These are phyloP conservation scores for Zhuliangozyma parablackwelliae DNA, from an alignment of 1,139 yeast genomes.

Conservation along the genomic window DNA sequence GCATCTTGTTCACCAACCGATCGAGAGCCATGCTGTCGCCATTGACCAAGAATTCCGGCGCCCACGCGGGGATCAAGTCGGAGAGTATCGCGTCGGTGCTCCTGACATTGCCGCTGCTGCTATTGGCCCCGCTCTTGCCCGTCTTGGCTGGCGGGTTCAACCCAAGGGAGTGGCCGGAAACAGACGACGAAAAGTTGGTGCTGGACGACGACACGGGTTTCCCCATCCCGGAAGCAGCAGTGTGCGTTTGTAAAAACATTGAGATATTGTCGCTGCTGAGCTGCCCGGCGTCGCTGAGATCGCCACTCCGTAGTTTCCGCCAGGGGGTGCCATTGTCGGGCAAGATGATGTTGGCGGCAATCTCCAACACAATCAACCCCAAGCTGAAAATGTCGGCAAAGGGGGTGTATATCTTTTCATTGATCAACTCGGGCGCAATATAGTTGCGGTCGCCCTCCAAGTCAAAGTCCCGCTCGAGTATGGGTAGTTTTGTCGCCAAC, in stretches of 20 bases:
- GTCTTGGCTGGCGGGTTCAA: not conserved
- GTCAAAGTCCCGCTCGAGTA: slow-evolving; percentile 60
- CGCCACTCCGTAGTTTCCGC: slow-evolving; percentile 95
- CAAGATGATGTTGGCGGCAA: slow-evolving; percentile 89
- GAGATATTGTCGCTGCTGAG: slow-evolving; percentile 55
- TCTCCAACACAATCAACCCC: slow-evolving; percentile 88
- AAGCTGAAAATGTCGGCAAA: slow-evolving; percentile 93
- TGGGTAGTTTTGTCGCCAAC: slow-evolving; percentile 51
- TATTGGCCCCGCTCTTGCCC: not conserved
- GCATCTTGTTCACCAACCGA: slow-evolving; percentile 80
- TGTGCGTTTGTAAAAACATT: slow-evolving; percentile 30
- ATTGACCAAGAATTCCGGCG: slow-evolving; percentile 76
- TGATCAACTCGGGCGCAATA: slow-evolving; percentile 93
- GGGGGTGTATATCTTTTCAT: slow-evolving; percentile 77
- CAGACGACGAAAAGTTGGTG: not conserved
- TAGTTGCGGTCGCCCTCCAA: slow-evolving; percentile 97
- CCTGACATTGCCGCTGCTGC: slow-evolving; percentile 7
- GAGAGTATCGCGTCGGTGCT: no score
- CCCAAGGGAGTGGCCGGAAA: not conserved
- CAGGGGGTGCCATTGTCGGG: slow-evolving; percentile 98
- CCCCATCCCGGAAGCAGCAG: no score
- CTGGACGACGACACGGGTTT: not conserved
- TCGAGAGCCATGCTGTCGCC: slow-evolving; percentile 70
- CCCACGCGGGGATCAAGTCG: slow-evolving; percentile 66
- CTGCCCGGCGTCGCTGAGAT: slow-evolving; percentile 90